phyloP scores from a whole-genome alignment of 257 asterid species.

The Lycium ferocissimum region DNA sequence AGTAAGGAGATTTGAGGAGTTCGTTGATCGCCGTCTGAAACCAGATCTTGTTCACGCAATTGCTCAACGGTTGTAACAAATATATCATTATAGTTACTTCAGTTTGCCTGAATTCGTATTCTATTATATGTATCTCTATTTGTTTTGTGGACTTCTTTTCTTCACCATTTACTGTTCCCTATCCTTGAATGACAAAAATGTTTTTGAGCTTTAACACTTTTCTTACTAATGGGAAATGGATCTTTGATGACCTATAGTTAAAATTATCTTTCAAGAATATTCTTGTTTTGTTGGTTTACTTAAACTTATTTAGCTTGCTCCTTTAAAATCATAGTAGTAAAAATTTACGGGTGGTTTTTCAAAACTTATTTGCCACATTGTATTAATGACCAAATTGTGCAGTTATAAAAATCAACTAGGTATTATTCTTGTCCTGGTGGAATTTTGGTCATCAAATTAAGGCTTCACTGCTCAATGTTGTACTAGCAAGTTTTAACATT shows the following conservation, averaged over 20 bases:
- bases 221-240: background rate
- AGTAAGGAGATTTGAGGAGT: constrained; percentile 71
- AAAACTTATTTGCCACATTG: background rate
- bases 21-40: constrained; percentile 79
- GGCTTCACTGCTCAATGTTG: background rate
- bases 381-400: background rate
- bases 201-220: background rate
- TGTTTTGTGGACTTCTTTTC: background rate
- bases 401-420: background rate
- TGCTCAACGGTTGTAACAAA: constrained; percentile 63
- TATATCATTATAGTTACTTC: background rate
- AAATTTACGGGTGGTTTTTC: background rate
- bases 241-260: constrained; percentile 3
- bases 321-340: background rate
- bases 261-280: background rate
- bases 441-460: background rate
- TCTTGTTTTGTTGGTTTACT: background rate
- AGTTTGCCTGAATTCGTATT: background rate
- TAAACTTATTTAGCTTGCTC: background rate
- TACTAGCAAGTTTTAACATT: background rate
- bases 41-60: constrained; percentile 87
- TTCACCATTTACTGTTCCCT: background rate
- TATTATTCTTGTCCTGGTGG: background rate
- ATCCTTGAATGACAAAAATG: background rate
- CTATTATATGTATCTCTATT: background rate